Percentiles rank a stretch among this genome's conserved stretches.
Evolutionary conservation across 345 rosid genomes (phyloP).

Genomic region (Conringia planisiliqua): DNA sequence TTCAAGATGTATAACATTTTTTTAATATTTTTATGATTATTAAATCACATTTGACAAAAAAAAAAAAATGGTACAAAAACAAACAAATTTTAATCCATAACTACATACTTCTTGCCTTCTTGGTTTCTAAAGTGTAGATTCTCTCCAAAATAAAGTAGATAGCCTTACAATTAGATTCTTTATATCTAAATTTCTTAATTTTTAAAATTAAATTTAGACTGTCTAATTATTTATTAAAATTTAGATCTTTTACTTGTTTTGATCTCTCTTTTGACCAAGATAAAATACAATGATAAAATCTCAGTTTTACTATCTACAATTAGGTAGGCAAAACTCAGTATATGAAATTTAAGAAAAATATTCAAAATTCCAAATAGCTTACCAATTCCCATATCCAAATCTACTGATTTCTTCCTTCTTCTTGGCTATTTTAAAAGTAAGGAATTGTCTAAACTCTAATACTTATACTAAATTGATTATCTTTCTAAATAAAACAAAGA

Average conservation of each 20-base stretch:
- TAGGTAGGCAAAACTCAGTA: neutral
- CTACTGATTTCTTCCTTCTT: neutral
- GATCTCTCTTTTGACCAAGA: neutral
- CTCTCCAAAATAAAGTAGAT: neutral
- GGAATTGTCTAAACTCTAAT: neutral
- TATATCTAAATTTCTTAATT: neutral
- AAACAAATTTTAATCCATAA: no score
- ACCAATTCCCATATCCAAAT: neutral
- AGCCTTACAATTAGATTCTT: neutral
- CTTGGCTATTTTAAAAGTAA: neutral
- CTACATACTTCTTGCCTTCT: no score
- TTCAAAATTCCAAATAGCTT: neutral
- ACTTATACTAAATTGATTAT: neutral
- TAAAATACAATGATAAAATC: neutral
- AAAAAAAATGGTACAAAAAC: no score
- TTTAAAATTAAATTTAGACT: neutral
- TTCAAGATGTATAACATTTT: no score
- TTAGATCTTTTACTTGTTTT: no score
- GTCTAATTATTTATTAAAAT: no score
- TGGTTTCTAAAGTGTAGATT: no score
- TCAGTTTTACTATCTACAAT: slow-evolving; percentile 5
- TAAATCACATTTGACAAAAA: no score
- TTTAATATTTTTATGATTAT: no score
- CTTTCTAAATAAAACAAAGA: neutral
- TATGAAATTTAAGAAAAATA: neutral